Percentiles rank a stretch among this genome's conserved stretches.
phyloP scores from a whole-genome alignment of 257 asterid species.

The Nicotiana tabacum region DNA sequence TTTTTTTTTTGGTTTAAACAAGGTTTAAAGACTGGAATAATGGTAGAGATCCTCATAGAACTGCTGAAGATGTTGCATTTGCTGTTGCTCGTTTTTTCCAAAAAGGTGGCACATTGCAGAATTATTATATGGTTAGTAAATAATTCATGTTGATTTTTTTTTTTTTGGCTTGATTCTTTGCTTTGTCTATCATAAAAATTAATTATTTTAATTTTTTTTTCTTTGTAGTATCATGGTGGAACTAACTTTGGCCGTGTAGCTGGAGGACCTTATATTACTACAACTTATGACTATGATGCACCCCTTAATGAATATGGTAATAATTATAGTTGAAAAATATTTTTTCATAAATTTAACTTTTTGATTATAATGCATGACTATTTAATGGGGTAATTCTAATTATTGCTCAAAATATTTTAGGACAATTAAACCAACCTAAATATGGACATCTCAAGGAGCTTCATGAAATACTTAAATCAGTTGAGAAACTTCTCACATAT shows the following conservation, averaged over 20 bases:
- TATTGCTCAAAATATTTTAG: neutral
- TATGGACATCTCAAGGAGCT: constrained; percentile 40
- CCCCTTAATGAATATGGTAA: constrained; percentile 47
- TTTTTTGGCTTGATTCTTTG: neutral
- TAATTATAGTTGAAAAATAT: neutral
- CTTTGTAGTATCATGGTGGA: constrained; percentile 41
- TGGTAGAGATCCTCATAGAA: constrained; percentile 31
- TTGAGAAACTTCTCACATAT: constrained; percentile 32
- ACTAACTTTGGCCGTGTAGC: constrained; percentile 38
- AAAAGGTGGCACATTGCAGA: constrained; percentile 32
- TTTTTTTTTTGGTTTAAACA: neutral
- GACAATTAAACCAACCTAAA: constrained; percentile 39
- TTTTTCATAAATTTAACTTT: neutral
- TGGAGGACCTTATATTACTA: constrained; percentile 38
- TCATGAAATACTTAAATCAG: constrained; percentile 23
- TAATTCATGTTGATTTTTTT: neutral
- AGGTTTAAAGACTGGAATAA: constrained; percentile 44
- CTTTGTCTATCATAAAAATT: no score
- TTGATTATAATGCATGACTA: neutral
- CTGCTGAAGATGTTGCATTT: constrained; percentile 41
- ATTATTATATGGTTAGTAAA: constrained; percentile 39
- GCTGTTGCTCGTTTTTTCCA: constrained; percentile 38
- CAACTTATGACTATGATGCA: constrained; percentile 45
- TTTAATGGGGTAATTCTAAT: neutral
- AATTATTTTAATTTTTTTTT: no score